Evolutionary conservation across 352 stramenopile species (phyloP).

Genomic region (Nothophytophthora sp.): DNA sequence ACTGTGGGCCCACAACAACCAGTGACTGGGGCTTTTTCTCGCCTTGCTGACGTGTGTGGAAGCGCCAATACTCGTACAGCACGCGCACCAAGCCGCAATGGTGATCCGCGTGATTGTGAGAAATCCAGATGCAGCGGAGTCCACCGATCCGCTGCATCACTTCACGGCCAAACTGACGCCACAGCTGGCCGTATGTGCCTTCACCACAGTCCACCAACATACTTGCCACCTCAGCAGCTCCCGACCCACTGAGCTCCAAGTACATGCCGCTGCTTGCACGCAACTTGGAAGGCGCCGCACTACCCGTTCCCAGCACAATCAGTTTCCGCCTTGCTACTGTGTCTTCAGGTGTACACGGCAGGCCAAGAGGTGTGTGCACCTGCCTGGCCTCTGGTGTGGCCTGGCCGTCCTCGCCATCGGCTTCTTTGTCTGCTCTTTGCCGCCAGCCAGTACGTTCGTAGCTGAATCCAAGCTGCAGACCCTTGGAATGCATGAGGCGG

Average conservation of each 20-base stretch:
- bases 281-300: constrained; percentile 96
- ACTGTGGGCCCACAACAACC: constrained; percentile 53
- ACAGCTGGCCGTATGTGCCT: constrained; percentile 93
- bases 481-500: constrained; percentile 15
- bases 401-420: constrained; percentile 15
- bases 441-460: constrained; percentile 52
- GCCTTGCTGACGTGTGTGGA: constrained; percentile 12
- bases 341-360: not conserved
- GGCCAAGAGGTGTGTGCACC: not conserved
- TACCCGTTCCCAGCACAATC: constrained; percentile 95
- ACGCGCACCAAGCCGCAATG: constrained; percentile 95
- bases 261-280: constrained; percentile 96
- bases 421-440: constrained; percentile 5
- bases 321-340: constrained; percentile 31
- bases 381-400: not conserved
- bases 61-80: constrained; percentile 61
- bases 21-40: constrained; percentile 4
- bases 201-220: constrained; percentile 96
- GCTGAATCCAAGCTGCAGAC: constrained; percentile 19
- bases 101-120: constrained; percentile 97
- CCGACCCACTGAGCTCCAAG: constrained; percentile 46
- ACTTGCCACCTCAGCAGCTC: constrained; percentile 14
- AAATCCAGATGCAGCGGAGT: constrained; percentile 95
- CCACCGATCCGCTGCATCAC: constrained; percentile 41
- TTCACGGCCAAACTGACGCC: constrained; percentile 49